A percentile compares a stretch with the other conserved stretches of the same genome.
phyloP scores from a whole-genome alignment of 768 basidiomycete genomes.

The Mycena kentingensis region DNA sequence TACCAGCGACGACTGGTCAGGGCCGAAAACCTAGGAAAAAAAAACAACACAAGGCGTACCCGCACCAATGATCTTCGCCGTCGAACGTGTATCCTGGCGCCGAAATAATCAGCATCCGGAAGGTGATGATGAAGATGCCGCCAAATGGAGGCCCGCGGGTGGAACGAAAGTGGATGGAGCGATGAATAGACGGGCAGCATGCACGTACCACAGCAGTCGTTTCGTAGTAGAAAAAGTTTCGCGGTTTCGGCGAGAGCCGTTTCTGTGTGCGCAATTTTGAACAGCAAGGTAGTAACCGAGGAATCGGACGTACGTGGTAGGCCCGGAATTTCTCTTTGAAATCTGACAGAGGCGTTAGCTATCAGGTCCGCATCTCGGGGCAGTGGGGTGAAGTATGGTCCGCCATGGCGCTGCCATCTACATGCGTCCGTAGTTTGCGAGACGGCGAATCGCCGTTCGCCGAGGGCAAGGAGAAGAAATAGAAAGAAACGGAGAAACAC shows the following conservation, averaged over 20 bases:
- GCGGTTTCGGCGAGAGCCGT: constrained; percentile 53
- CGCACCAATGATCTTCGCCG: constrained; percentile 23
- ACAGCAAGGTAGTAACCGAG: background rate
- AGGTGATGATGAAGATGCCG: background rate
- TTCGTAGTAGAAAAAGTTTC: constrained; percentile 52
- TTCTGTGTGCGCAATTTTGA: constrained; percentile 38
- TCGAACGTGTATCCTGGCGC: constrained; percentile 19
- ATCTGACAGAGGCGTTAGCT: constrained; percentile 38
- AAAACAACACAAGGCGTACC: constrained; percentile 1
- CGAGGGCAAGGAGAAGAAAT: constrained; percentile 4
- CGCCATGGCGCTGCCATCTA: too few species aligned
- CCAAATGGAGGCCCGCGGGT: too few species aligned
- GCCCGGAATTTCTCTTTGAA: constrained; percentile 69
- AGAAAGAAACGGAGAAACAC: constrained; percentile 26
- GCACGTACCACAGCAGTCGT: constrained; percentile 53
- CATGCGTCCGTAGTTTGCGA: too few species aligned
- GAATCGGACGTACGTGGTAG: constrained; percentile 53
- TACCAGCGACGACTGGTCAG: background rate
- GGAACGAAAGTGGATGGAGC: too few species aligned
- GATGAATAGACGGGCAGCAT: too few species aligned
- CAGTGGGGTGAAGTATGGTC: too few species aligned
- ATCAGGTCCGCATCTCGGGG: too few species aligned
- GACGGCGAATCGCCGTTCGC: too few species aligned
- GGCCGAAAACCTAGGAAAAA: background rate
- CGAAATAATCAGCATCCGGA: background rate